Evolutionary conservation across 441 rosid genomes (phyloP), one percentile per base, ranked within the genome.

Genomic region (Hypseocharis bilobata): DNA sequence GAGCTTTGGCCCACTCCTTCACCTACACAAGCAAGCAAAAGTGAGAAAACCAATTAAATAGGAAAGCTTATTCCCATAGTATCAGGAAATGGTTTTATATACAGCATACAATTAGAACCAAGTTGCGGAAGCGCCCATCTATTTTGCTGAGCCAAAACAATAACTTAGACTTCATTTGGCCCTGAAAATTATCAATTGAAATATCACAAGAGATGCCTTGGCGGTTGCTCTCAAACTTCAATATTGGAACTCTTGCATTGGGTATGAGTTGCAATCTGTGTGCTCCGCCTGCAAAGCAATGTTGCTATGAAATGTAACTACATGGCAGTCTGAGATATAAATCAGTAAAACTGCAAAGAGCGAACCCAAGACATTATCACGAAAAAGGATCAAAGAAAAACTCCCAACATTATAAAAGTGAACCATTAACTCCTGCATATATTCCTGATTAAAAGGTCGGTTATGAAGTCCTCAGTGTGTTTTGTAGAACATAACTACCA

Each of bases 1-100:
- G 84, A 66, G 92, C 79, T 83, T 87, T 90, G 65, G 98, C 96
- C 98, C 98, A 92, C 83, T 90, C 96, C 77, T 90, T 92, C 69
- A 92, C 98, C 98, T 92, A 76, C 63, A 77, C 44, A 67, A 60
- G 40, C 67, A 76, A 68, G 34, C 52, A 56, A 47, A 2, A 4
- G 36, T 30, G 19, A 52, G 6, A 42, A 63, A 42, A 44, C 10
- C 14, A 27, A 60, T 66, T 19, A 72, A 57, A 74, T 27, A 67
- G 38, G 54, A 22, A 63, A n/a, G 60, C 6, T 23, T 44, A 16
- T 29, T 64, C 59, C 64, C 36, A 38, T 19, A 49, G 67, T 45
- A 47, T 59, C 29, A 70, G 40, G 64, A 62, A 32, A 55, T 72
- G 42, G 51, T 36, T 52, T 65, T 42, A 36, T 36, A 3, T 30